These are phyloP conservation scores for Psilocybe cyanescens DNA, from an alignment of 768 basidiomycete species.

Conservation along the genomic window DNA sequence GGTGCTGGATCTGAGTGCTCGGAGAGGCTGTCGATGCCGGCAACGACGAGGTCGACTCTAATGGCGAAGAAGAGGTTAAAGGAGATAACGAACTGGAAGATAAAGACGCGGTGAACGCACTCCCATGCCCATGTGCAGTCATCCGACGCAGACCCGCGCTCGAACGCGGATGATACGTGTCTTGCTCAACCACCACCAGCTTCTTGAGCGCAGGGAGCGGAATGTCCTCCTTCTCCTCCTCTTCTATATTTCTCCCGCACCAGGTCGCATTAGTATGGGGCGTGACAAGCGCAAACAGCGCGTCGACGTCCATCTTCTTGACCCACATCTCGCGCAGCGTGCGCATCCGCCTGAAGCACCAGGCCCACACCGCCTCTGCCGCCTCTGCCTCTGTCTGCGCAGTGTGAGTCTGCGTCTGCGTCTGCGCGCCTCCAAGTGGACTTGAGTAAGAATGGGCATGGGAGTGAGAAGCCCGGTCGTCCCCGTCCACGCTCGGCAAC, in stretches of 20 bases:
- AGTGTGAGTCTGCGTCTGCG: too few species aligned
- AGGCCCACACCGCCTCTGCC: constrained; percentile 27
- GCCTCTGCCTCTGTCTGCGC: constrained; percentile 1
- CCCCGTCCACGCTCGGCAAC: background rate
- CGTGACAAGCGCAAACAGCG: constrained; percentile 22
- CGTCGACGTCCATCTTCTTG: constrained; percentile 22
- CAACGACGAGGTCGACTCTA: too few species aligned
- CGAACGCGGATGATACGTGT: background rate
- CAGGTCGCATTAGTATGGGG: background rate
- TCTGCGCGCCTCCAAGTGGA: background rate
- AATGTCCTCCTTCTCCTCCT: background rate
- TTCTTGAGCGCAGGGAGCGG: constrained; percentile 8
- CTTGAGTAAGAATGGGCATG: background rate
- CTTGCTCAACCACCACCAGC: constrained; percentile 3
- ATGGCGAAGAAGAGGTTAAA: background rate
- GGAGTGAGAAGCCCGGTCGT: too few species aligned
- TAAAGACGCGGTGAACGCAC: background rate
- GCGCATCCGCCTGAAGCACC: constrained; percentile 34
- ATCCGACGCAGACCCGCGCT: background rate
- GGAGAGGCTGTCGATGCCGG: background rate
- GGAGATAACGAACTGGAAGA: background rate
- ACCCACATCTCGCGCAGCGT: constrained; percentile 26
- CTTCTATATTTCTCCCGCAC: background rate
- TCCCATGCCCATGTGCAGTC: background rate
- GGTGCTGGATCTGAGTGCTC: background rate